Percentiles rank a stretch among this genome's conserved stretches.
Conservation (phyloP, 2,329 filamentous ascomycete species). For the Magnaporthales sp. region DNA sequence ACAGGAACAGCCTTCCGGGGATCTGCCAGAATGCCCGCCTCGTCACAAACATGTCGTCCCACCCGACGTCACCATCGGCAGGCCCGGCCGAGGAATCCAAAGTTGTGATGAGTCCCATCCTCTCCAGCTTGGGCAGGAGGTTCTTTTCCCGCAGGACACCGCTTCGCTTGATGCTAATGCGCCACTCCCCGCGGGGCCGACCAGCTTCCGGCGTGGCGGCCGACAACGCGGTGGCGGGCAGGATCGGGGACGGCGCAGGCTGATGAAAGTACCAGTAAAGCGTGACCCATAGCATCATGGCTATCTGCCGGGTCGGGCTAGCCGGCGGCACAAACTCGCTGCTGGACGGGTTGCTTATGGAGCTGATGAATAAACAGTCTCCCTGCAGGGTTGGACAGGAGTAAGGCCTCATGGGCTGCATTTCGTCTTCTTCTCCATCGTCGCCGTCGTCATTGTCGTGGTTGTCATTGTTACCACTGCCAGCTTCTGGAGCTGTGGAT, state of each 20-base stretch:
- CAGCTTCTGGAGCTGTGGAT: slow-evolving; percentile 17
- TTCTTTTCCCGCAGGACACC: slow-evolving; percentile 82
- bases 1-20: slow-evolving; percentile 78
- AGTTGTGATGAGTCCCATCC: slow-evolving; percentile 78
- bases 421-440: neutral
- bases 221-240: slow-evolving; percentile 51
- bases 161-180: slow-evolving; percentile 73
- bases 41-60: slow-evolving; percentile 75
- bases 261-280: slow-evolving; percentile 98
- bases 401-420: slow-evolving; percentile 53
- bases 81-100: slow-evolving; percentile 54
- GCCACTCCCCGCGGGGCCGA: slow-evolving; percentile 77
- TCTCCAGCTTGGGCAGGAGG: slow-evolving; percentile 80
- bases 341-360: slow-evolving; percentile 75
- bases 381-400: slow-evolving; percentile 63
- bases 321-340: slow-evolving; percentile 70
- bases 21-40: slow-evolving; percentile 86
- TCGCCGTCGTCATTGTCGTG: slow-evolving; percentile 3
- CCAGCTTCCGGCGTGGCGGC: slow-evolving; percentile 58
- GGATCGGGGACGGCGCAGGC: slow-evolving; percentile 55
- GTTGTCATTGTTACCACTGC: slow-evolving; percentile 12
- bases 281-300: slow-evolving; percentile 94
- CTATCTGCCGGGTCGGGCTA: slow-evolving; percentile 81
- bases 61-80: slow-evolving; percentile 45
- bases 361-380: slow-evolving; percentile 86